Evolutionary conservation across 768 basidiomycete species (phyloP), one percentile per base, ranked within the genome.

Genomic region (Boletellus sp.): DNA sequence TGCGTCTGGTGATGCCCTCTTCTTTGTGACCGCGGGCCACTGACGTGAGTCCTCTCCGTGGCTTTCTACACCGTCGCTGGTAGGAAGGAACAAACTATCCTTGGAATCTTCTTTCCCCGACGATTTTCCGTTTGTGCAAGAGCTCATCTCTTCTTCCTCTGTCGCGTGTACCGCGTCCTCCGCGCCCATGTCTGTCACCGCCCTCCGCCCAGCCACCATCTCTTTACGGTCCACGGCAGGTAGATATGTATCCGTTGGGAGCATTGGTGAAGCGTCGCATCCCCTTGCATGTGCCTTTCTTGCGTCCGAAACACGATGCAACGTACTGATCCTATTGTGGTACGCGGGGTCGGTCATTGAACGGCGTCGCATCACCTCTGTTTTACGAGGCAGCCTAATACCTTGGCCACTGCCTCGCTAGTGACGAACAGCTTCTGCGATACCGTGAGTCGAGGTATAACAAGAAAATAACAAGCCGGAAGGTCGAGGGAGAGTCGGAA

Each of bases 41-140:
- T 33, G 59, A 38, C 7, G 32, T 17, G 32, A 26, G 33, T 45
- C 40, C 26, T 36, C 38, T 28, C 17, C 24, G 11, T 15, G n/a
- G 28, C 22, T 19, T 37, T 33, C 22, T 35, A 46, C 24, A 22
- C 16, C 19, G 22, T 45, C 24, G 19, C 28, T 53, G 33, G 47
- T 37, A 34, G 48, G 52, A 32, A 51, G 53, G 23, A 79, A 64
- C 26, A 78, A 63, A 26, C 76, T 64, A 57, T 79, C 78, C 15
- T 40, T 45, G 26, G 73, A 72, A 4, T 65, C 65, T 7, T 52
- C 56, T 36, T 58, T 54, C 17, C 44, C 41, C 41, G 26, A 26
- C 16, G 10, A 10, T 16, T 62, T 55, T 39, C 45, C 44, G 12
- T 26, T 47, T 10, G n/a, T 15, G 22, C 23, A 24, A 36, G 16